Conservation (phyloP, 2,329 filamentous ascomycete genomes). For the Monilinia laxa region DNA sequence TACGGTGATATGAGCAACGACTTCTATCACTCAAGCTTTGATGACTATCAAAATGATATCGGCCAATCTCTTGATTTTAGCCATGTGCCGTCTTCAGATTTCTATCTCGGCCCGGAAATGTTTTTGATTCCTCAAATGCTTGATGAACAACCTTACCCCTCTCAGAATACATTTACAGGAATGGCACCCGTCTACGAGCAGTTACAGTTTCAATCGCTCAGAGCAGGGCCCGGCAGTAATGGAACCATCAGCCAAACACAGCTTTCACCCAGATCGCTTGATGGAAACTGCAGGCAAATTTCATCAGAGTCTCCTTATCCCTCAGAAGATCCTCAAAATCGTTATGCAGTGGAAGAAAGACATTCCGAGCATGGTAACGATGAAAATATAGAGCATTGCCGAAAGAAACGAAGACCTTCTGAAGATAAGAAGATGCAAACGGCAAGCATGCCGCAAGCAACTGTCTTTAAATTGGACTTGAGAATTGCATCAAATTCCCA, state of each 20-base stretch:
- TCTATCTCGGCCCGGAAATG: slow-evolving; percentile 18
- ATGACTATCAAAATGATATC: slow-evolving; percentile 6
- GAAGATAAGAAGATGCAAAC: not conserved
- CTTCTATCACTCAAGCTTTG: slow-evolving; percentile 8
- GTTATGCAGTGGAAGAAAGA: not conserved
- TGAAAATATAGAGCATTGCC: not conserved
- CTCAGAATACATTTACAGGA: not conserved
- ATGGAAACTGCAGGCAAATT: not conserved
- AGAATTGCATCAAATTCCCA: slow-evolving; percentile 7
- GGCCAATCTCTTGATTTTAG: slow-evolving; percentile 4
- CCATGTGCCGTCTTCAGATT: not conserved
- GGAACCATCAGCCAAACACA: not conserved
- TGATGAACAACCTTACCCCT: not conserved
- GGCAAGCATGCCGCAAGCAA: not conserved
- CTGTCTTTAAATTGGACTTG: slow-evolving; percentile 16
- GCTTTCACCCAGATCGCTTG: not conserved
- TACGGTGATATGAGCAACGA: slow-evolving; percentile 10
- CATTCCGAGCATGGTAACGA: not conserved
- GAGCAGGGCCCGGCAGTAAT: not conserved
- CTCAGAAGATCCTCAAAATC: not conserved
- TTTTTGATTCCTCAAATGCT: slow-evolving; percentile 9
- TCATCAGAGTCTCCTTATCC: not conserved
- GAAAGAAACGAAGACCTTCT: not conserved
- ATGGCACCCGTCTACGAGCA: not conserved
- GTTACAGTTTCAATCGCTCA: not conserved